A percentile compares a stretch with the other conserved stretches of the same genome.
Evolutionary conservation across 768 basidiomycete species (phyloP).

Genomic region (Ephemerocybe angulata): DNA sequence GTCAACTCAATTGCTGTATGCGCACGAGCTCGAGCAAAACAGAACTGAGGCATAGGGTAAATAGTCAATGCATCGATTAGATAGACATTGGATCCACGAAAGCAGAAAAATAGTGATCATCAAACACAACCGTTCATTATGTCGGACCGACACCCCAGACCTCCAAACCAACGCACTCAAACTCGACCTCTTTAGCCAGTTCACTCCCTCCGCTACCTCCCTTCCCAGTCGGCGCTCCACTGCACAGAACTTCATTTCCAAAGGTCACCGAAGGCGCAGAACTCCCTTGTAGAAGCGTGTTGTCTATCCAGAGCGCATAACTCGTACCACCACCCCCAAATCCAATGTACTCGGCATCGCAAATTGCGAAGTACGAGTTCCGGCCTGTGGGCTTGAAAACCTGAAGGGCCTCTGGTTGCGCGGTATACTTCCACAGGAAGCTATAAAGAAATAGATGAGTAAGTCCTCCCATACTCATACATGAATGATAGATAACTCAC

Average conservation of each 20-base stretch:
- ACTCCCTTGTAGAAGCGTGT: slow-evolving; percentile 75
- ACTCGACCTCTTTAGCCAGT: slow-evolving; percentile 43
- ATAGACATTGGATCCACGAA: no score
- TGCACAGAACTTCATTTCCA: slow-evolving; percentile 80
- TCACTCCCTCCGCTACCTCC: slow-evolving; percentile 29
- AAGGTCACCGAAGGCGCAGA: slow-evolving; percentile 85
- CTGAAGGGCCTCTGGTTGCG: slow-evolving; percentile 38
- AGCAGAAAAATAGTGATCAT: no score
- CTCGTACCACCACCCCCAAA: slow-evolving; percentile 85
- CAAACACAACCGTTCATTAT: no score
- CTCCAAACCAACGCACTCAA: slow-evolving; percentile 90
- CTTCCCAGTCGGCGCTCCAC: slow-evolving; percentile 23
- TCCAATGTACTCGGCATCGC: slow-evolving; percentile 75
- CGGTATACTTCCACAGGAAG: slow-evolving; percentile 71
- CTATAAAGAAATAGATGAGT: slow-evolving; percentile 30
- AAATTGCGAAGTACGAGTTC: slow-evolving; percentile 88
- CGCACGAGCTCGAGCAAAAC: no score
- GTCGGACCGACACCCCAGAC: slow-evolving; percentile 75
- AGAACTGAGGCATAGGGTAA: no score
- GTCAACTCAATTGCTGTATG: no score
- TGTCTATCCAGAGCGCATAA: slow-evolving; percentile 87
- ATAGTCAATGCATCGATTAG: no score
- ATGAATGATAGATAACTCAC: slow-evolving; percentile 34
- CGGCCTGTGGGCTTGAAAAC: slow-evolving; percentile 82
- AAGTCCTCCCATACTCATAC: neutral